phyloP scores from a whole-genome alignment of 2,329 filamentous ascomycete genomes.

The Microsporum canis region DNA sequence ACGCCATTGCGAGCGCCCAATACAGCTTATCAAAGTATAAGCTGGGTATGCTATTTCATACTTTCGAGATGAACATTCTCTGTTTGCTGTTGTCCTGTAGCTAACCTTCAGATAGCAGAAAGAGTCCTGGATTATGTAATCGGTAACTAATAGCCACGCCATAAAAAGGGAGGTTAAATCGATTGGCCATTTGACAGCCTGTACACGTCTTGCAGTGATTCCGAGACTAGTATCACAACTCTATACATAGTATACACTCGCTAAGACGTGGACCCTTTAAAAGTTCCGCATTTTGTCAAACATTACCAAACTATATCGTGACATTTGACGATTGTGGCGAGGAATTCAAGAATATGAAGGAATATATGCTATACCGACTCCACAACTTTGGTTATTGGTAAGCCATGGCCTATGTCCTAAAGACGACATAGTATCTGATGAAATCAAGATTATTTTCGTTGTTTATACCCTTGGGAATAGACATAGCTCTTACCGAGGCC shows the following conservation, averaged over 20 bases:
- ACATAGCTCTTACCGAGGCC: neutral
- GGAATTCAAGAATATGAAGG: neutral
- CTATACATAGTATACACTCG: too few species aligned
- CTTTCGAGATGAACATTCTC: neutral
- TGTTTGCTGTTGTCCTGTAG: too few species aligned
- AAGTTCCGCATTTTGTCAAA: neutral
- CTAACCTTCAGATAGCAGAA: too few species aligned
- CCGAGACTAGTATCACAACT: too few species aligned
- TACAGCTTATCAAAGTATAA: neutral
- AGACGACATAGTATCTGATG: neutral
- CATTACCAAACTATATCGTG: neutral
- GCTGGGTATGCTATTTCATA: neutral
- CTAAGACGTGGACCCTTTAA: neutral
- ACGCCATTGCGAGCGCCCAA: constrained; percentile 4
- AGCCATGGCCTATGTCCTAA: neutral
- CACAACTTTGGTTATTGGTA: neutral
- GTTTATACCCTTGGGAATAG: neutral
- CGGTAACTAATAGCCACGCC: too few species aligned
- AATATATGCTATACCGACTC: neutral
- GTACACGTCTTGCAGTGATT: too few species aligned
- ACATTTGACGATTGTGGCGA: neutral
- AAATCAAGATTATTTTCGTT: neutral
- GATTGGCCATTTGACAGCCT: too few species aligned
- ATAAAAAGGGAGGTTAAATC: too few species aligned
- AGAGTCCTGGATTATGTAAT: too few species aligned